A percentile compares a stretch with the other conserved stretches of the same genome.
phyloP scores from a whole-genome alignment of 108 stramenopile species.

The Cylindrotheca closterium region DNA sequence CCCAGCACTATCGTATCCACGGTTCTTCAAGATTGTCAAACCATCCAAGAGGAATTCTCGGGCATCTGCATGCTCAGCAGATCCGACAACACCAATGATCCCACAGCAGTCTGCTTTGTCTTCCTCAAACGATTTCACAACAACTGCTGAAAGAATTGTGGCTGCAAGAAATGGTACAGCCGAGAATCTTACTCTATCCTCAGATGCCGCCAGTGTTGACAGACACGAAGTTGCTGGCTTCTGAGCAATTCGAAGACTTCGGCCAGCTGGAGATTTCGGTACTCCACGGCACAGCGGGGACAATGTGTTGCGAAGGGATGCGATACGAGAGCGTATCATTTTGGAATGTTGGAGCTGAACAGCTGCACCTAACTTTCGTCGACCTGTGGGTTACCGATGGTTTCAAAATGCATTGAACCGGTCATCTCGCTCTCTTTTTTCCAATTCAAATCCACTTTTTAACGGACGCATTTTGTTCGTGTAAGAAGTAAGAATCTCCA shows the following conservation, averaged over 20 bases:
- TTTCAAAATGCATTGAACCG: no score
- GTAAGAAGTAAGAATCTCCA: no score
- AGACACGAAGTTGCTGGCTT: neutral
- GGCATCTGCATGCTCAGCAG: slow-evolving; percentile 29
- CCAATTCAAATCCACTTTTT: no score
- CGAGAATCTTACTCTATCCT: neutral
- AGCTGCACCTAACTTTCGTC: no score
- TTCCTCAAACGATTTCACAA: neutral
- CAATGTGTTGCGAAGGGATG: neutral
- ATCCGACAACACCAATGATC: slow-evolving; percentile 44
- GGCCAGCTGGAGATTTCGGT: neutral
- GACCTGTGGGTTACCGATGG: no score
- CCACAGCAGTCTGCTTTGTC: slow-evolving; percentile 45
- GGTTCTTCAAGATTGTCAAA: slow-evolving; percentile 93
- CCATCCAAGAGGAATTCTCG: slow-evolving; percentile 88
- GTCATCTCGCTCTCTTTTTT: no score
- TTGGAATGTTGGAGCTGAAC: no score
- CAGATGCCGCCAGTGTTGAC: slow-evolving; percentile 6
- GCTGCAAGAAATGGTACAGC: slow-evolving; percentile 12
- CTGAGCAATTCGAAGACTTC: neutral
- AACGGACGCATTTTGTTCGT: no score
- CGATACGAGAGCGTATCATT: neutral
- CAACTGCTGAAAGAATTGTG: slow-evolving; percentile 60
- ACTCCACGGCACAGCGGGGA: neutral
- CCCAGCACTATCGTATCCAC: slow-evolving; percentile 99